Conservation (phyloP, 1,284 basidiomycete genomes). For the Spongiforma sp. region DNA sequence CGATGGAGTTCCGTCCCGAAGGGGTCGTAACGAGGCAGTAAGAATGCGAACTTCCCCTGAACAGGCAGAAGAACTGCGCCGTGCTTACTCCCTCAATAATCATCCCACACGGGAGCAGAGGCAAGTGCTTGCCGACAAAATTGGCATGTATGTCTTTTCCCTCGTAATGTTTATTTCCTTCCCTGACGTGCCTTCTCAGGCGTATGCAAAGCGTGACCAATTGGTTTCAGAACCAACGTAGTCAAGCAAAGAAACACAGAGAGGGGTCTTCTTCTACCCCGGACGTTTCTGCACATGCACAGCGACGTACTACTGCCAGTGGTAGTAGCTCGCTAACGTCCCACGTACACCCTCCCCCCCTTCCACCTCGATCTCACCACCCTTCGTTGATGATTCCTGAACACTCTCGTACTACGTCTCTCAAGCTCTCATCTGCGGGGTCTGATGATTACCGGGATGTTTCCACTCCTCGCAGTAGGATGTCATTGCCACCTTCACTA, state of each 20-base stretch:
- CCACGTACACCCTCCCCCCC: slow-evolving; percentile 31
- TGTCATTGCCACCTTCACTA: slow-evolving; percentile 37
- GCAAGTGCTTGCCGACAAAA: slow-evolving; percentile 63
- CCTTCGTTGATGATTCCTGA: slow-evolving; percentile 37
- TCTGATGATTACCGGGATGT: slow-evolving; percentile 35
- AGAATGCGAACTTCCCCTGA: slow-evolving; percentile 65
- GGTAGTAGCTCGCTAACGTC: slow-evolving; percentile 16
- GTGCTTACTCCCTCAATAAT: slow-evolving; percentile 61
- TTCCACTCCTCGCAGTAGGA: slow-evolving; percentile 29
- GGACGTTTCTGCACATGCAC: slow-evolving; percentile 20
- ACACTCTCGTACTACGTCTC: slow-evolving; percentile 19
- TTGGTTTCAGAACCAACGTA: slow-evolving; percentile 86
- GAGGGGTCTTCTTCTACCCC: slow-evolving; percentile 49
- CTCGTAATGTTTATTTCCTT: slow-evolving; percentile 13
- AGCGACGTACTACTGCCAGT: slow-evolving; percentile 21
- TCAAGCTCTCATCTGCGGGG: slow-evolving; percentile 36
- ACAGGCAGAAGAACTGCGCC: slow-evolving; percentile 70
- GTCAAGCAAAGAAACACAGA: slow-evolving; percentile 66
- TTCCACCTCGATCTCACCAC: slow-evolving; percentile 51
- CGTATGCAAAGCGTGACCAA: slow-evolving; percentile 78
- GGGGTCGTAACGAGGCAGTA: slow-evolving; percentile 33
- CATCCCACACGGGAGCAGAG: slow-evolving; percentile 72
- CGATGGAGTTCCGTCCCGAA: slow-evolving; percentile 37
- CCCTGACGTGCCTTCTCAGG: slow-evolving; percentile 47
- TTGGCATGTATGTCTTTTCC: slow-evolving; percentile 67